Percentiles rank a stretch among this genome's conserved stretches.
Conservation (phyloP, 2,329 filamentous ascomycete species). For the Pseudogymnoascus sp. region DNA sequence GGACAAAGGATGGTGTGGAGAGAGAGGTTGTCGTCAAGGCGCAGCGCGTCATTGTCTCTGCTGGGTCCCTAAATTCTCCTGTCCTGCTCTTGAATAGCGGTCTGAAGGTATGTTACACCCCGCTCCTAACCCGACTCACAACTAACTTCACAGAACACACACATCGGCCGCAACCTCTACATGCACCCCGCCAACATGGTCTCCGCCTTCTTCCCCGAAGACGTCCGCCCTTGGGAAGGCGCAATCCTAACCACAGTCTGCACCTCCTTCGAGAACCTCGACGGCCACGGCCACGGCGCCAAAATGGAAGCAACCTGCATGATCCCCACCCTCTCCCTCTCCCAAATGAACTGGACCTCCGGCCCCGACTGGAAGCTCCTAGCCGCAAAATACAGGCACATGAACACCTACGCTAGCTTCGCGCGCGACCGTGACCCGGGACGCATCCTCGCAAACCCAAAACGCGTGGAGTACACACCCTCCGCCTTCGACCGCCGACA, state of each 20-base stretch:
- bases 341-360: slow-evolving; percentile 55
- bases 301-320: slow-evolving; percentile 74
- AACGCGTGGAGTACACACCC: slow-evolving; percentile 60
- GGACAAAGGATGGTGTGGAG: slow-evolving; percentile 41
- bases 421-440: slow-evolving; percentile 70
- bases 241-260: slow-evolving; percentile 73
- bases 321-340: slow-evolving; percentile 57
- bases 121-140: not conserved
- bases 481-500: slow-evolving; percentile 67
- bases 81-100: slow-evolving; percentile 70
- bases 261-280: slow-evolving; percentile 70
- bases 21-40: slow-evolving; percentile 66
- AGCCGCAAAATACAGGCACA: slow-evolving; percentile 58
- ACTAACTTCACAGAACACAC: slow-evolving; percentile 45
- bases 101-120: slow-evolving; percentile 36
- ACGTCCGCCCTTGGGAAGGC: slow-evolving; percentile 62
- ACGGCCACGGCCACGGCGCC: slow-evolving; percentile 69
- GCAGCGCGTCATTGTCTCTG: slow-evolving; percentile 69
- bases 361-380: slow-evolving; percentile 67
- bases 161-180: slow-evolving; percentile 75
- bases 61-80: slow-evolving; percentile 69
- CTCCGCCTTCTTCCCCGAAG: slow-evolving; percentile 56
- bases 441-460: slow-evolving; percentile 46
- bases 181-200: slow-evolving; percentile 64
- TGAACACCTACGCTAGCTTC: slow-evolving; percentile 65